Conservation (phyloP, 371 early-diverging fungal genomes). For the Thermomucor indicae-seudaticae region DNA sequence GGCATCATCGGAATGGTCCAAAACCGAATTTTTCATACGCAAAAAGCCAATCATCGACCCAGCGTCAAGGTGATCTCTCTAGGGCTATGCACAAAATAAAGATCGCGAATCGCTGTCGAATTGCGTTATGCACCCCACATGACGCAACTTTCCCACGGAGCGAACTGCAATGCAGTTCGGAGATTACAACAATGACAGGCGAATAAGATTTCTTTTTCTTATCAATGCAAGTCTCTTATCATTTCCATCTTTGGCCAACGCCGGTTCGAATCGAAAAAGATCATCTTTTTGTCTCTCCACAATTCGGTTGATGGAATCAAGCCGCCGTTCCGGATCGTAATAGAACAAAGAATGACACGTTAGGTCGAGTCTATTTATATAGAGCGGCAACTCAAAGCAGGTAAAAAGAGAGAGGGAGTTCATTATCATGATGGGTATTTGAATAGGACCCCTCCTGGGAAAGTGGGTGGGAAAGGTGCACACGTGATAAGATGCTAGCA, state of each 20-base stretch:
- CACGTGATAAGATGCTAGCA: conserved; percentile 40
- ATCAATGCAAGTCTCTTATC: conserved; percentile 23
- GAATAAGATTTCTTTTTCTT: conserved; percentile 21
- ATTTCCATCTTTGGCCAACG: conserved; percentile 21
- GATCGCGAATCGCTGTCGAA: no score
- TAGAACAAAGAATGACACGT: neutral
- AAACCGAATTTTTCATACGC: no score
- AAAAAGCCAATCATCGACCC: no score
- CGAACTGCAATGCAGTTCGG: no score
- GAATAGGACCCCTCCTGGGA: conserved; percentile 20
- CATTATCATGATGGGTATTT: neutral
- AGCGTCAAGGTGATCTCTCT: no score
- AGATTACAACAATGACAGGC: no score
- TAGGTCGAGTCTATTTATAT: no score
- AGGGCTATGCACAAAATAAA: no score
- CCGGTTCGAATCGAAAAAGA: conserved; percentile 1
- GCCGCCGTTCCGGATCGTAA: neutral
- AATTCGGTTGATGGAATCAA: neutral
- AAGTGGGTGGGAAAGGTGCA: conserved; percentile 17
- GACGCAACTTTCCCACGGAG: no score
- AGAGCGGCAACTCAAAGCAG: no score
- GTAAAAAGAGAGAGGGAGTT: neutral
- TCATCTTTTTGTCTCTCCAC: neutral
- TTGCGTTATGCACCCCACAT: no score
- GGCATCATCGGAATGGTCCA: no score